A percentile compares a stretch with the other conserved stretches of the same genome.
These are phyloP conservation scores for Trametes elegans DNA, from an alignment of 768 basidiomycete species.

Conservation along the genomic window DNA sequence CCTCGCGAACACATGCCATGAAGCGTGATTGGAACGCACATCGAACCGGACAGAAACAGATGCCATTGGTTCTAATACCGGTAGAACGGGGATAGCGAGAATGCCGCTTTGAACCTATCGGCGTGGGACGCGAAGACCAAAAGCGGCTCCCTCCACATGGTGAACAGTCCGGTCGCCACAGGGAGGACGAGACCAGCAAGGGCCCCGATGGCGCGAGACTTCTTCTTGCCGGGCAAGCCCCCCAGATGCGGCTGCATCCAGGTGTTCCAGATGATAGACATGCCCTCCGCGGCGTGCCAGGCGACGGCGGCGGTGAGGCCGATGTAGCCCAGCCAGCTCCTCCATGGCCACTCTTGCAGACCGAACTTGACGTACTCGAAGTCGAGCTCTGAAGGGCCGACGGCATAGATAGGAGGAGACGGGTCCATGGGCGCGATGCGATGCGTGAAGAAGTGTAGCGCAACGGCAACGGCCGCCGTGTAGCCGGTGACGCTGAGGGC, in stretches of 20 bases:
- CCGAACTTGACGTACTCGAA: slow-evolving; percentile 82
- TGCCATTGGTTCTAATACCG: slow-evolving; percentile 30
- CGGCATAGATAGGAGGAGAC: slow-evolving; percentile 46
- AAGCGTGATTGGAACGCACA: no score
- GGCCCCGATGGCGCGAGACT: slow-evolving; percentile 32
- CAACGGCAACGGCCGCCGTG: slow-evolving; percentile 53
- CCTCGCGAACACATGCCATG: no score
- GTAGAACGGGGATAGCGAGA: slow-evolving; percentile 46
- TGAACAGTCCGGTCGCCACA: slow-evolving; percentile 53
- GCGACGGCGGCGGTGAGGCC: slow-evolving; percentile 55
- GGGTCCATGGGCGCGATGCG: slow-evolving; percentile 52
- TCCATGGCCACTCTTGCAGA: slow-evolving; percentile 57
- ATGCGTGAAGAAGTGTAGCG: slow-evolving; percentile 70
- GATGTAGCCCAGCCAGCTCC: slow-evolving; percentile 61
- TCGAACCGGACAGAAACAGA: background rate
- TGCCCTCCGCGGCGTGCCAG: slow-evolving; percentile 65
- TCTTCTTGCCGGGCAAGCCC: slow-evolving; percentile 27
- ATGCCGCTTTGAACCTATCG: slow-evolving; percentile 51
- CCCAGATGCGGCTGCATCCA: slow-evolving; percentile 37
- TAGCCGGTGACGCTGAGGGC: slow-evolving; percentile 64
- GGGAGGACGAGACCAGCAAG: slow-evolving; percentile 44
- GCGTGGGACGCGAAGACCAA: slow-evolving; percentile 51
- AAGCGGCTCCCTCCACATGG: slow-evolving; percentile 55
- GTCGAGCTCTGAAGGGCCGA: slow-evolving; percentile 77
- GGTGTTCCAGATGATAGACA: slow-evolving; percentile 48